Base-by-base conservation (phyloP, 2,329 filamentous ascomycete genomes). In the Cladobotryum protrusum region DNA sequence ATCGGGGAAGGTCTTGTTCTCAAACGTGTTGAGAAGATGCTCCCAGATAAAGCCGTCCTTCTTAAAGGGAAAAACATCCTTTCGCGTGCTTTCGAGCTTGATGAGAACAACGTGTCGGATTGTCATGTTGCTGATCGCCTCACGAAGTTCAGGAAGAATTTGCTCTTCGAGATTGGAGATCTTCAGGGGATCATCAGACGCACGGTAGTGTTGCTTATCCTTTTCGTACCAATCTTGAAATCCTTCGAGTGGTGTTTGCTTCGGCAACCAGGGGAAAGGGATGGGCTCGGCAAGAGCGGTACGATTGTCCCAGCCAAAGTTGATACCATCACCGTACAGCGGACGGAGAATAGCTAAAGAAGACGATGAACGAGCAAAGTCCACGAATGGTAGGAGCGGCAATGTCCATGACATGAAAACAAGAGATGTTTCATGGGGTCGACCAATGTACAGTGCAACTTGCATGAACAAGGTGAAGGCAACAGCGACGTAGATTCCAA, bases 31-130 rank as follows among this genome's bases (percentile, higher is more conserved):
- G 5, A 54, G 56, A 1, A 67, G 57, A 1, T 65, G 63, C 5
- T 69, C 58, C 49, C 62, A 67, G 20, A 72, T 67, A 43, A 67
- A 53, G 13, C 67, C 66, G 1, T 66, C 60, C 50, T 67, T 68
- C 32, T 72, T 71, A 32, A 74, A 58, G 0, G 72, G 72, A 29
- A 73, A 74, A 4, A 74, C 63, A 45, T 74, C 71, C 3, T 67
- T 67, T 24, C 72, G 64, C 0, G 70, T 72, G 43, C 71, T 73
- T 48, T 74, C 72, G 1, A 74, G 58, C 24, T 71, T 64, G 1
- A 74, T 49, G 24, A 73, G 52, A 12, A 74, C 56, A 2, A 74
- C 61, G 45, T 74, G 69, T 49, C 69, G 68, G 49, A 74, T 67
- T 6, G 64, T 61, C 8, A 70, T 58, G 1, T 61, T 57, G 15